Evolutionary conservation across 164 flowering plant genomes (phyloP).

Genomic region (Aristolochia californica): DNA sequence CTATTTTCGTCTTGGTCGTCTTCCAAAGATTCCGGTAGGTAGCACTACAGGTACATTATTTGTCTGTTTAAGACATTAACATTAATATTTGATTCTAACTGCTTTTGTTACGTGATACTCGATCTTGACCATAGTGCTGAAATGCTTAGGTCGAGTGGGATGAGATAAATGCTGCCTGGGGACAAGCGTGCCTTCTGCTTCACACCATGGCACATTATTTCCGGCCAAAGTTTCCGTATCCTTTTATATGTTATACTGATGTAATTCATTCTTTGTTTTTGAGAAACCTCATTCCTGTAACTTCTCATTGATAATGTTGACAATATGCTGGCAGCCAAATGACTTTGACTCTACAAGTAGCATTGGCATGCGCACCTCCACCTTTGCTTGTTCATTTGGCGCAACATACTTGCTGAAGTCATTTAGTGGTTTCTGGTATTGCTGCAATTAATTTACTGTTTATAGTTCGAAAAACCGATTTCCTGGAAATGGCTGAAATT

Average conservation of each 20-base stretch:
- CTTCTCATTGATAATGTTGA: not conserved
- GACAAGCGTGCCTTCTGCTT: slow-evolving; percentile 96
- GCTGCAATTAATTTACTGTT: no score
- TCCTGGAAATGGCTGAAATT: no score
- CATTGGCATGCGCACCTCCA: no score
- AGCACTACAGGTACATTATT: slow-evolving; percentile 1
- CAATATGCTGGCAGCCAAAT: no score
- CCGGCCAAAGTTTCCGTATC: slow-evolving; percentile 78
- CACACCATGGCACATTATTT: slow-evolving; percentile 95
- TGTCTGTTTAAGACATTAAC: not conserved
- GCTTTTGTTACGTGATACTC: not conserved
- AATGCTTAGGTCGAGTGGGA: slow-evolving; percentile 87
- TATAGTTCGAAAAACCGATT: no score
- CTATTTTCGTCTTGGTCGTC: slow-evolving; percentile 94
- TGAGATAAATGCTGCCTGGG: slow-evolving; percentile 99
- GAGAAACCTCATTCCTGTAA: not conserved
- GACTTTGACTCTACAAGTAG: no score
- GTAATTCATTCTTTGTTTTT: not conserved
- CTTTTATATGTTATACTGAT: slow-evolving; percentile 15
- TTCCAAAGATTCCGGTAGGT: slow-evolving; percentile 75
- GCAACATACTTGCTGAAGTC: no score
- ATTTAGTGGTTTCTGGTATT: no score
- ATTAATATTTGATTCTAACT: not conserved
- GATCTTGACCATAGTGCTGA: not conserved
- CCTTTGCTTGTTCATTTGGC: no score